phyloP scores from a whole-genome alignment of 106 monocot species.

The Ottelia alismoides region DNA sequence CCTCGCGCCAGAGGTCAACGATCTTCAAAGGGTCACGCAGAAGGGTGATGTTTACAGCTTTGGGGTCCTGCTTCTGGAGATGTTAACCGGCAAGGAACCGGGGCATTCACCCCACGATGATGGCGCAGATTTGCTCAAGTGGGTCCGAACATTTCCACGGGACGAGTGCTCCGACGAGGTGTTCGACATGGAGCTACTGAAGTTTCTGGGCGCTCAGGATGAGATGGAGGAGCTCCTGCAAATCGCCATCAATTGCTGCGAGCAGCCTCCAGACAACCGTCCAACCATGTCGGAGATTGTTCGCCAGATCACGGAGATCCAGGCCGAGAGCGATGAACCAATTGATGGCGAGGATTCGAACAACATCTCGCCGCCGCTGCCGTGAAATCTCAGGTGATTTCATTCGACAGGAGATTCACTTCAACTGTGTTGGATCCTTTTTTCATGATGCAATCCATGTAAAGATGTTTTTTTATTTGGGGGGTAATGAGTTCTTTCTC shows the following conservation, averaged over 20 bases:
- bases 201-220: conserved; percentile 9
- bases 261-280: conserved; percentile 7
- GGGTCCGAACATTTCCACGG: conserved; percentile 14
- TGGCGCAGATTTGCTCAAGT: conserved; percentile 12
- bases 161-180: conserved; percentile 19
- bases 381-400: too few species aligned
- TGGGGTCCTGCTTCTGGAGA: conserved; percentile 51
- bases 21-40: conserved; percentile 24
- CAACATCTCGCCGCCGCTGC: not conserved
- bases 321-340: not conserved
- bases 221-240: conserved; percentile 19
- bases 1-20: conserved; percentile 43
- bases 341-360: not conserved
- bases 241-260: conserved; percentile 13
- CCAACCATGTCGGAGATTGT: conserved; percentile 17
- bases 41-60: conserved; percentile 59
- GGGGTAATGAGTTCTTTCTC: too few species aligned
- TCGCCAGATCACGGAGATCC: conserved; percentile 5
- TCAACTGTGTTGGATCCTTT: too few species aligned
- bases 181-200: conserved; percentile 18
- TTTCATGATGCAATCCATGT: too few species aligned
- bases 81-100: conserved; percentile 45
- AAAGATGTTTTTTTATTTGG: too few species aligned
- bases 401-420: too few species aligned
- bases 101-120: conserved; percentile 22